Base-by-base conservation (phyloP, 1,139 yeast genomes). In the Pichia sp. region DNA sequence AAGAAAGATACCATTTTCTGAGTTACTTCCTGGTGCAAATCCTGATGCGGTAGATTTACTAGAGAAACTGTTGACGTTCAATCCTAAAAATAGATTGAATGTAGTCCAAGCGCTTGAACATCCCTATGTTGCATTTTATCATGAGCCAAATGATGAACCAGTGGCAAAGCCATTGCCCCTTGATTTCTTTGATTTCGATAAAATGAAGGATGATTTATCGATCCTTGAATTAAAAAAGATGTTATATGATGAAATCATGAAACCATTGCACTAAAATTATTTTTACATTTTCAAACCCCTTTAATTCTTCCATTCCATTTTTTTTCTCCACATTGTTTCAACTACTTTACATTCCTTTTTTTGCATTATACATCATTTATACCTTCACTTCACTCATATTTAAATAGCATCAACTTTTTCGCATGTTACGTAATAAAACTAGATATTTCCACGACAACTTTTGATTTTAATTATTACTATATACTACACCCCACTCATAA, bases 91-190 rank as follows among this genome's bases (percentile, higher is more conserved):
- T 49, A 69, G 92, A 59, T 74, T 81, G 37, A 71, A 81, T 3
- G 88, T 81, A 2, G 73, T 65, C 34, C 79, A 80, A 49, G 90
- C 90, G 0, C 64, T 83, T 48, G 61, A 67, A 41, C 90, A 83
- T 59, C 85, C 86, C 7, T 83, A 82, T 58, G 64, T 83, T 37
- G 63, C 72, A 37, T 69, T 74, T 33, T 82, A 82, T 58, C 88
- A 82, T 56, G 88, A 82, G 58, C 82, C 85, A 27, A 71, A 71
- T 36, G 88, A 82, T 59, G 90, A 82, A 57, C 90, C 90, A 0
- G 73, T 67, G 29, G 79, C 84, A 23, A 75, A 71, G 40, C 68
- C 73, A 51, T 64, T 75, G 33, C 79, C 80, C 1, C 73, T 71
- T 40, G 79, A 75, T 53, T 79, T 79, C 56, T 81, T 82, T 64